Percentiles rank a stretch among this genome's conserved stretches.
These are phyloP conservation scores for Mytilinidion resinicola DNA, from an alignment of 495 filamentous ascomycete species.

Conservation along the genomic window DNA sequence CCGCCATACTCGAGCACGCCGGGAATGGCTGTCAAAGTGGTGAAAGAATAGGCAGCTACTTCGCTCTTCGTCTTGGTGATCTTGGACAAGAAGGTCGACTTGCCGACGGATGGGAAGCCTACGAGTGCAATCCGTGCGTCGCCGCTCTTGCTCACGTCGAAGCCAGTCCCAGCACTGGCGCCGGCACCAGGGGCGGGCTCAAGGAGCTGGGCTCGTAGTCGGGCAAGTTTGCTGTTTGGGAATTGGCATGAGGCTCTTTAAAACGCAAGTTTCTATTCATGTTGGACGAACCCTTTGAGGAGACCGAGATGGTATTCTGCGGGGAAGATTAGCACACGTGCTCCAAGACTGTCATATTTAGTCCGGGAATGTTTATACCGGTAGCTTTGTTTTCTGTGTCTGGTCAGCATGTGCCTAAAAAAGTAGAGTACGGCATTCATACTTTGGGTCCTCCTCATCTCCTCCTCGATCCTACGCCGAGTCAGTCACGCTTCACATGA, in stretches of 20 bases:
- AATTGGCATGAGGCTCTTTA: conserved; percentile 3
- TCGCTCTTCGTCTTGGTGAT: conserved; percentile 98
- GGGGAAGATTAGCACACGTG: conserved; percentile 26
- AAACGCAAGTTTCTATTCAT: not conserved
- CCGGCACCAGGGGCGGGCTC: conserved; percentile 81
- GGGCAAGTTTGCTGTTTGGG: conserved; percentile 76
- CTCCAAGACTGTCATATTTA: not conserved
- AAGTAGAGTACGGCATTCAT: conserved; percentile 29
- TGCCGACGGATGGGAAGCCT: conserved; percentile 96
- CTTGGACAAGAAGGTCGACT: conserved; percentile 97
- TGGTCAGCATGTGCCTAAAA: conserved; percentile 26
- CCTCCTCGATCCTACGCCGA: conserved; percentile 86
- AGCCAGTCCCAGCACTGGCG: conserved; percentile 66
- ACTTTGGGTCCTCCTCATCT: conserved; percentile 99
- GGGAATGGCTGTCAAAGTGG: conserved; percentile 94
- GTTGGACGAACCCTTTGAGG: conserved; percentile 68
- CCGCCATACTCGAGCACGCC: conserved; percentile 98
- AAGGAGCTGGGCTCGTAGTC: conserved; percentile 88
- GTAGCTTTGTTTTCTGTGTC: conserved; percentile 94
- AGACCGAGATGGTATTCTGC: conserved; percentile 97
- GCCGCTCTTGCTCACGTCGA: conserved; percentile 95
- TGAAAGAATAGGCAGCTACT: conserved; percentile 95
- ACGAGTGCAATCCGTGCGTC: conserved; percentile 97
- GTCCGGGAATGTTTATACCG: conserved; percentile 48
- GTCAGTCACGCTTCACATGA: conserved; percentile 20